Conservation (phyloP, 257 asterid genomes). For the Rehmannia glutinosa region DNA sequence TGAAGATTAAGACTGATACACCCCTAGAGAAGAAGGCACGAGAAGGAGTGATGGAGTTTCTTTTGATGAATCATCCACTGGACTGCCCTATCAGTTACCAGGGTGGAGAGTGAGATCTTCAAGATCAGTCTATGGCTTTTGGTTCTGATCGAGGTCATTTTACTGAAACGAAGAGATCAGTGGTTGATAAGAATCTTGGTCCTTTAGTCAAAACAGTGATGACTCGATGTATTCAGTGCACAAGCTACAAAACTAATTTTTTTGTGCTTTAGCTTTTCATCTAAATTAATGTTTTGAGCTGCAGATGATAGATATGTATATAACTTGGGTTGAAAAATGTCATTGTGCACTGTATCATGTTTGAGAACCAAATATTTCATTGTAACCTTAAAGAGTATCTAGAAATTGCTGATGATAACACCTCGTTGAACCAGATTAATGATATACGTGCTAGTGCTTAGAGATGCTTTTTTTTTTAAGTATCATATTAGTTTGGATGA, state of each 20-base stretch:
- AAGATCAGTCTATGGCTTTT: conserved; percentile 89
- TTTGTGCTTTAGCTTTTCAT: background rate
- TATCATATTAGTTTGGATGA: no score
- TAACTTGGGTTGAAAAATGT: background rate
- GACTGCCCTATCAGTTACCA: conserved; percentile 95
- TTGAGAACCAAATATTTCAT: background rate
- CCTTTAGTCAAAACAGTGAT: conserved; percentile 87
- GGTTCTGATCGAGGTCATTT: conserved; percentile 90
- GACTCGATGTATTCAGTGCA: conserved; percentile 90
- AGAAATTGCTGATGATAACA: background rate
- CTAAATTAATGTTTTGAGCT: background rate
- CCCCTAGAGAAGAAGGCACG: conserved; percentile 88
- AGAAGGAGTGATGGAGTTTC: conserved; percentile 94
- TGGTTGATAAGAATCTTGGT: conserved; percentile 86
- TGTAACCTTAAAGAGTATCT: background rate
- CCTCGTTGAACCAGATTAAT: background rate
- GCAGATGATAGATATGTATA: background rate
- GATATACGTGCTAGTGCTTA: background rate
- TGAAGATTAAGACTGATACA: conserved; percentile 86
- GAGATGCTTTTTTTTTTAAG: no score
- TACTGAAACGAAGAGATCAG: conserved; percentile 80
- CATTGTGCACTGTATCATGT: background rate
- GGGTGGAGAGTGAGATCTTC: conserved; percentile 94
- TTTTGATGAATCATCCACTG: conserved; percentile 83
- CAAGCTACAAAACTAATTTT: conserved; percentile 43